phyloP scores from a whole-genome alignment of 306 rosid genomes.

The Quercus gilva region DNA sequence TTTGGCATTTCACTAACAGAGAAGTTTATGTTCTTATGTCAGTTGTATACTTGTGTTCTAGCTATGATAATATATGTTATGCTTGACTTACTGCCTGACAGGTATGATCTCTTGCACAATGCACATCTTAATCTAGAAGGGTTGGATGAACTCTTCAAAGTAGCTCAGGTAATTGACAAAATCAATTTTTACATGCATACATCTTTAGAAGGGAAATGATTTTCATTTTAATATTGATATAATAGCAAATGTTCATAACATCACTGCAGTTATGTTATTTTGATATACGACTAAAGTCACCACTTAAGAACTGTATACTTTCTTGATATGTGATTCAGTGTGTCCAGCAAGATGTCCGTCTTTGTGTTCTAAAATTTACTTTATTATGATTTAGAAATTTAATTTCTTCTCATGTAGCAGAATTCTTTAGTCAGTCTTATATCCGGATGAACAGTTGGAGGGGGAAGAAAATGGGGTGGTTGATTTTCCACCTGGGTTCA shows the following conservation, averaged over 20 bases:
- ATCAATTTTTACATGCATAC: neutral
- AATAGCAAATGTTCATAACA: neutral
- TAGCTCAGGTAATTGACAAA: slow-evolving; percentile 73
- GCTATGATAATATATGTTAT: slow-evolving; percentile 9
- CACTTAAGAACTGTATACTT: no score
- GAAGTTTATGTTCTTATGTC: slow-evolving; percentile 17
- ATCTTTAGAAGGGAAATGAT: neutral
- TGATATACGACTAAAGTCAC: no score
- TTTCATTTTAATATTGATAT: neutral
- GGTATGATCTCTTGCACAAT: slow-evolving; percentile 96
- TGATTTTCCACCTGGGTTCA: no score
- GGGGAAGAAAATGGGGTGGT: no score
- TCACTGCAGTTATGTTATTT: neutral
- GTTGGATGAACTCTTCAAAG: slow-evolving; percentile 86
- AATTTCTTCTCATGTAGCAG: no score
- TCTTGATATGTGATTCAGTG: no score
- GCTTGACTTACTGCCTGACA: slow-evolving; percentile 40
- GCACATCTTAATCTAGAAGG: slow-evolving; percentile 94
- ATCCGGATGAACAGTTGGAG: no score
- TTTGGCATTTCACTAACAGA: neutral
- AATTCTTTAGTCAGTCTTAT: no score
- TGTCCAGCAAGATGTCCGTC: no score
- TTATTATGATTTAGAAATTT: no score
- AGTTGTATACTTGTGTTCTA: slow-evolving; percentile 3
- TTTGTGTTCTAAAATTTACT: no score